phyloP scores from a whole-genome alignment of 768 basidiomycete genomes.

The Gyrodon lividus region DNA sequence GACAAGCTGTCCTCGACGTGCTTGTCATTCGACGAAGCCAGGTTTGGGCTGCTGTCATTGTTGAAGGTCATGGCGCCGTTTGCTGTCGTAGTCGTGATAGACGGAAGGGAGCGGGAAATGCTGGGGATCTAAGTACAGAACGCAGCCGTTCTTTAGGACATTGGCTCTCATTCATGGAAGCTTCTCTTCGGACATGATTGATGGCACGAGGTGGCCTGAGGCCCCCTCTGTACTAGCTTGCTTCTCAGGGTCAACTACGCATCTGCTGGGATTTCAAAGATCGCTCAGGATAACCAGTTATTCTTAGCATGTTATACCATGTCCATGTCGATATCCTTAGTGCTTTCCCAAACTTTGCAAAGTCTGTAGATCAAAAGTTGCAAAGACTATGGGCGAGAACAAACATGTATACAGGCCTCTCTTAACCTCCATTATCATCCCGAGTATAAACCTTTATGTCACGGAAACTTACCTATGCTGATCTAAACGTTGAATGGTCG shows the following conservation, averaged over 20 bases:
- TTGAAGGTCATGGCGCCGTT: neutral
- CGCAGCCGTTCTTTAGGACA: constrained; percentile 13
- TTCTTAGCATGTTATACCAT: too few species aligned
- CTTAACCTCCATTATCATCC: too few species aligned
- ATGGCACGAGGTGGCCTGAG: constrained; percentile 3
- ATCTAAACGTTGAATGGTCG: neutral
- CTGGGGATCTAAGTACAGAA: neutral
- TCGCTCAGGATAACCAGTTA: too few species aligned
- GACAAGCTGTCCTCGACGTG: neutral
- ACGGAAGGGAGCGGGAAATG: neutral
- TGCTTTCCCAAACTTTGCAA: too few species aligned
- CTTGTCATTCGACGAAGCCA: neutral
- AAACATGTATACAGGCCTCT: too few species aligned
- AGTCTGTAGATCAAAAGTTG: neutral
- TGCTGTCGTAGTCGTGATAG: constrained; percentile 6
- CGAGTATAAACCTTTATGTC: too few species aligned
- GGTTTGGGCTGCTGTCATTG: constrained; percentile 1
- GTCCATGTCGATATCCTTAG: too few species aligned
- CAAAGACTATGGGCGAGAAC: too few species aligned
- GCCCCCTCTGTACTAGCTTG: neutral
- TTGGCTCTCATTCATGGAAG: neutral
- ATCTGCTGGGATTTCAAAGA: too few species aligned
- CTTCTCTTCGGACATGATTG: constrained; percentile 14
- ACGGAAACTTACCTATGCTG: neutral
- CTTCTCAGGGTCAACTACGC: neutral